Conservation (phyloP, 208 protist genomes). For the Leishmania gerbilli region DNA sequence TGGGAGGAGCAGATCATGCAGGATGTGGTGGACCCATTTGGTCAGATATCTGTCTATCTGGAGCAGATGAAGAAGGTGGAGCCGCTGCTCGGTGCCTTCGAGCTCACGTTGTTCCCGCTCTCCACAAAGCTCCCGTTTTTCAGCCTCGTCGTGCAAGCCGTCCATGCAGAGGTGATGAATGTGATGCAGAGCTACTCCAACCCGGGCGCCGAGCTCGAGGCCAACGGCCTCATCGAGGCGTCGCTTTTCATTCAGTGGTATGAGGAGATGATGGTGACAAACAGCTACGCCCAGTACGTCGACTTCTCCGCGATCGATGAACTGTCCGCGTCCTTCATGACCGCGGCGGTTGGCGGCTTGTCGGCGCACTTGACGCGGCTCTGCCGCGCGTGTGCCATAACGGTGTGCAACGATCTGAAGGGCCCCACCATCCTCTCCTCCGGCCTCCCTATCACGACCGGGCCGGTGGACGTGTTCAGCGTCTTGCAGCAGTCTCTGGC, state of each 20-base stretch:
- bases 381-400: slow-evolving; percentile 76
- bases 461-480: slow-evolving; percentile 87
- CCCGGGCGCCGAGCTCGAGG: slow-evolving; percentile 53
- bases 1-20: slow-evolving; percentile 89
- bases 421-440: slow-evolving; percentile 56
- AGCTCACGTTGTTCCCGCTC: slow-evolving; percentile 81
- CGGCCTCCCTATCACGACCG: slow-evolving; percentile 74
- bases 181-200: slow-evolving; percentile 69
- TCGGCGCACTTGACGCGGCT: slow-evolving; percentile 75
- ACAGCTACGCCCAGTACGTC: slow-evolving; percentile 69
- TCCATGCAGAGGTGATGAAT: slow-evolving; percentile 79
- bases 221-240: slow-evolving; percentile 77
- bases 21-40: slow-evolving; percentile 75
- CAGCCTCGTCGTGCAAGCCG: slow-evolving; percentile 58
- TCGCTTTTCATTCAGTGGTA: slow-evolving; percentile 89
- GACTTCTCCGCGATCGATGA: slow-evolving; percentile 62
- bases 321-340: slow-evolving; percentile 73
- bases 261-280: slow-evolving; percentile 70
- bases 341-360: slow-evolving; percentile 70
- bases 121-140: slow-evolving; percentile 84
- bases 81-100: slow-evolving; percentile 75
- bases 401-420: slow-evolving; percentile 55
- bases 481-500: slow-evolving; percentile 85
- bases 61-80: slow-evolving; percentile 89
- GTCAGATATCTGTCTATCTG: slow-evolving; percentile 71